phyloP scores from a whole-genome alignment of 1,284 basidiomycete genomes.

The Caloboletus inedulis region DNA sequence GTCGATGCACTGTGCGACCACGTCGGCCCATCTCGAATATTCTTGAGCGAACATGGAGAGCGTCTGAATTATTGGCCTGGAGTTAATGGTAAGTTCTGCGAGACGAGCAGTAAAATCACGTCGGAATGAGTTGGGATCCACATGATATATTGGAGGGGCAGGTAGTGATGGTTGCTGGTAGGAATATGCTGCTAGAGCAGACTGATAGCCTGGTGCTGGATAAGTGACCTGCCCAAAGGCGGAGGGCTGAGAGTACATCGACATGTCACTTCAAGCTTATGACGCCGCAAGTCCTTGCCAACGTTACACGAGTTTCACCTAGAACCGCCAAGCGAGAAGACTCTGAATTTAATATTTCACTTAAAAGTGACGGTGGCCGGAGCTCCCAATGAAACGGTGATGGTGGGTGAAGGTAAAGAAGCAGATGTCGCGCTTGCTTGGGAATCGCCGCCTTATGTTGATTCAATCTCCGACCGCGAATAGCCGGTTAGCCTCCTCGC shows the following conservation, averaged over 20 bases:
- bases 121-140: conserved; percentile 77
- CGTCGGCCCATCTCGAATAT: conserved; percentile 72
- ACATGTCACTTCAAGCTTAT: conserved; percentile 43
- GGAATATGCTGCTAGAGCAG: conserved; percentile 43
- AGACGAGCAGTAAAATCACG: conserved; percentile 78
- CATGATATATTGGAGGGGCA: conserved; percentile 49
- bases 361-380: conserved; percentile 36
- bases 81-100: conserved; percentile 88
- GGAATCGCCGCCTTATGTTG: conserved; percentile 27
- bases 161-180: conserved; percentile 47
- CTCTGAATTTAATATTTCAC: conserved; percentile 39
- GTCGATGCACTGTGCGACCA: conserved; percentile 87
- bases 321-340: conserved; percentile 31
- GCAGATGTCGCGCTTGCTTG: conserved; percentile 16
- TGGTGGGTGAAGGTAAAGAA: conserved; percentile 47
- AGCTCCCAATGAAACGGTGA: conserved; percentile 42
- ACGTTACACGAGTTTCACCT: conserved; percentile 32
- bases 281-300: conserved; percentile 28
- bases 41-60: conserved; percentile 95
- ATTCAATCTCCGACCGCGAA: conserved; percentile 35
- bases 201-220: conserved; percentile 38
- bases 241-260: conserved; percentile 46
- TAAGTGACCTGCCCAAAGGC: conserved; percentile 41
- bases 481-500: conserved; percentile 19
- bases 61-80: conserved; percentile 91